Evolutionary conservation across 345 rosid species (phyloP), one percentile per base, ranked within the genome.

Genomic region (Garcia nutans): DNA sequence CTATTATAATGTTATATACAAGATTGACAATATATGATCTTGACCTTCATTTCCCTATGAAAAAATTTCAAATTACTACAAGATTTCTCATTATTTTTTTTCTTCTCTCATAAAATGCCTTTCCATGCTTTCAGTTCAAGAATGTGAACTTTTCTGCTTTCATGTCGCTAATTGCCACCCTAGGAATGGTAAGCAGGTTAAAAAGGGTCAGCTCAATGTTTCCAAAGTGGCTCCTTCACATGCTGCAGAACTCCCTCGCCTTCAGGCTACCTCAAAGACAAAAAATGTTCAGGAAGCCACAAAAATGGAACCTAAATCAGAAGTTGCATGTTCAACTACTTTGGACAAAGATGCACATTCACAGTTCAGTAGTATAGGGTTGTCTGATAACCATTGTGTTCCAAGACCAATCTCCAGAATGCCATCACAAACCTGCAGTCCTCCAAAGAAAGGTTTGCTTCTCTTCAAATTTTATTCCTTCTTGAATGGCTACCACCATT

Each of bases 211-310:
- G 68, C 68, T 80, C 50, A 77, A 58, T 73, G 80, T 37, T 41
- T 83, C 88, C 19, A 88, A 78, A 81, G 84, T 87, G 75, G 83
- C 80, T 62, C 85, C 86, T 77, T 71, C 84, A 44, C 81, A 60
- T 68, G 75, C 84, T 19, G 72, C 61, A 65, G 80, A 69, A 71
- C 37, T 61, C 50, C 74, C 12, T 65, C 76, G 65, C 58, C 66
- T 65, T 69, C 84, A 76, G 78, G 72, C 86, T 59, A 57, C 47
- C 69, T 76, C 70, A 9, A 75, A 76, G 72, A 31, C 19, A 47
- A 74, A 74, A 79, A 22, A 37, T 59, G 31, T 16, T 28, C 52
- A 42, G 65, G 81, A 73, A 81, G 52, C 71, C 7, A 73, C 33
- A 37, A 58, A 60, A 58, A 33, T 24, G 12, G 82, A 74, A 78